Percentiles rank a stretch among this genome's conserved stretches.
Conservation (phyloP, 1,139 yeast genomes). For the Williopsis jadinii region DNA sequence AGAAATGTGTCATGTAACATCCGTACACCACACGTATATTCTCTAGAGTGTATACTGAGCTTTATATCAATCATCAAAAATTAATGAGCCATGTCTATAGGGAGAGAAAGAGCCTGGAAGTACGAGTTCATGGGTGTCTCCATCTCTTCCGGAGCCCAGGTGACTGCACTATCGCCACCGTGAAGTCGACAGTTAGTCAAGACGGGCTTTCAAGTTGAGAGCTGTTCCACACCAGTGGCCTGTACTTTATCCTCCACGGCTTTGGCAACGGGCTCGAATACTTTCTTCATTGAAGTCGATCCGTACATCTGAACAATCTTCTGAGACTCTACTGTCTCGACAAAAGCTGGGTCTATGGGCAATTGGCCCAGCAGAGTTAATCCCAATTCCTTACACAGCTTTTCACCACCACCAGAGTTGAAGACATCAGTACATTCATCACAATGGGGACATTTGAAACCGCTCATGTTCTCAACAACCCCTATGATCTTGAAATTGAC, state of each 20-base stretch:
- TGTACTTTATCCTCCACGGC: conserved; percentile 5
- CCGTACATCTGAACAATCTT: conserved; percentile 6
- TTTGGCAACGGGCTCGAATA: conserved; percentile 7
- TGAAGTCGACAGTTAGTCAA: too few relatives aligned
- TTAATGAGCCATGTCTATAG: too few relatives aligned
- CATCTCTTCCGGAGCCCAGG: too few relatives aligned
- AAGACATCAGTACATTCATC: conserved; percentile 88
- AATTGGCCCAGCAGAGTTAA: conserved; percentile 76
- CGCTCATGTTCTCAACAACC: conserved; percentile 93
- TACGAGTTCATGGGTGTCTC: too few relatives aligned
- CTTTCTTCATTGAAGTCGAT: conserved; percentile 9
- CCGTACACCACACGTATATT: too few relatives aligned
- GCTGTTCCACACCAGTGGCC: neutral
- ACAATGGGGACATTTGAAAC: conserved; percentile 92
- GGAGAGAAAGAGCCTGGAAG: too few relatives aligned
- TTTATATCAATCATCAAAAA: too few relatives aligned
- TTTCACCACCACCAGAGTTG: conserved; percentile 88
- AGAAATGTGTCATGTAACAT: too few relatives aligned
- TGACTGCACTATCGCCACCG: too few relatives aligned
- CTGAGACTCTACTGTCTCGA: conserved; percentile 64
- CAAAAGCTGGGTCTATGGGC: conserved; percentile 91
- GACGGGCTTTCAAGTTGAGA: neutral
- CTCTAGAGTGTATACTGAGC: too few relatives aligned
- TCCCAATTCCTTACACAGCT: conserved; percentile 51
- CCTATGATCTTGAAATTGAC: conserved; percentile 80